A percentile compares a stretch with the other conserved stretches of the same genome.
Evolutionary conservation across 2,329 filamentous ascomycete species (phyloP).

Genomic region (Fusarium sp.): DNA sequence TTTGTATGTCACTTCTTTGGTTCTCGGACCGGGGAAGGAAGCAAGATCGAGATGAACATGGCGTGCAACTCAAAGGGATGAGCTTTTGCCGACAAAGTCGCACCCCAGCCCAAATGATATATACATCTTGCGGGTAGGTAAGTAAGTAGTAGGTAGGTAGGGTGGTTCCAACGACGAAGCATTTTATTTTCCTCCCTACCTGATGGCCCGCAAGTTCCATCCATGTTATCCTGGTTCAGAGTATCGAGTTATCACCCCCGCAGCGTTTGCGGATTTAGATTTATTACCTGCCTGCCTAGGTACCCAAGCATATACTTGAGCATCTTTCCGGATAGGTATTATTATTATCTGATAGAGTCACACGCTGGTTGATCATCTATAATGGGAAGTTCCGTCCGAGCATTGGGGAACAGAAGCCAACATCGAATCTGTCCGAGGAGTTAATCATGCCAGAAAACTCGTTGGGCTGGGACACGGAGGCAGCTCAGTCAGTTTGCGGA

Average conservation of each 20-base stretch:
- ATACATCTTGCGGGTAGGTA: not conserved
- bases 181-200: not conserved
- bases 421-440: not conserved
- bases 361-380: not conserved
- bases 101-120: not conserved
- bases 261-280: conserved; percentile 9
- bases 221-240: conserved; percentile 5
- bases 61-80: not conserved
- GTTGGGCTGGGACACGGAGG: conserved; percentile 3
- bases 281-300: not conserved
- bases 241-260: not conserved
- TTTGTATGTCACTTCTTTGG: not conserved
- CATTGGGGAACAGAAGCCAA: not conserved
- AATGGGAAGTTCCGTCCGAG: conserved; percentile 12
- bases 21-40: not conserved
- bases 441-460: conserved; percentile 19
- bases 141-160: not conserved
- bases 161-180: not conserved
- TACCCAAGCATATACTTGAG: not conserved
- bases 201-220: not conserved
- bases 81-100: conserved; percentile 9
- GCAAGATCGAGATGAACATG: not conserved
- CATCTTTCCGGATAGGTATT: not conserved
- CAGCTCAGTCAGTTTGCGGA: conserved; percentile 2
- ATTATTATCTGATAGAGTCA: not conserved